Evolutionary conservation across 805 yeast species (phyloP).

Genomic region (Ogataea pignaliae): DNA sequence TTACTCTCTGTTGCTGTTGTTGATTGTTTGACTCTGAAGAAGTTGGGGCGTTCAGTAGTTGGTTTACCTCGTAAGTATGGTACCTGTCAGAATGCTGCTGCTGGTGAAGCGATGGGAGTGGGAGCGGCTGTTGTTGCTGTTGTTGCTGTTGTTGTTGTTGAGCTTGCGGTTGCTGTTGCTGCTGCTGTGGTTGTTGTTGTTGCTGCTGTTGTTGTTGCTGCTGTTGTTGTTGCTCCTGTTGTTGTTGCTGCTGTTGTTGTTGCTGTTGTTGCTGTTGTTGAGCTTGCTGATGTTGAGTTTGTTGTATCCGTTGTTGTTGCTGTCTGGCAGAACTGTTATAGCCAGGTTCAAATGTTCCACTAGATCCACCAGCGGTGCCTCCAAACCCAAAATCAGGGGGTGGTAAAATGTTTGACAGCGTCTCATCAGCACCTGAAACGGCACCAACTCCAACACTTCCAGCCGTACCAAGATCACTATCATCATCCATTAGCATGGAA

Average conservation of each 20-base stretch:
- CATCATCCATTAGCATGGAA: neutral
- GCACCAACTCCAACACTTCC: conserved; percentile 1
- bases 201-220: conserved; percentile 1
- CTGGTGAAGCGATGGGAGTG: neutral
- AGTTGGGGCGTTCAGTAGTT: conserved; percentile 5
- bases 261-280: conserved; percentile 8
- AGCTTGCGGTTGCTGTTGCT: neutral
- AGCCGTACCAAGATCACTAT: neutral
- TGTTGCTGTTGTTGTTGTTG: conserved; percentile 2
- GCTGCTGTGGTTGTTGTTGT: conserved; percentile 1
- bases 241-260: conserved; percentile 2
- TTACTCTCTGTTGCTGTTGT: conserved; percentile 1
- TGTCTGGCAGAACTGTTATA: conserved; percentile 6
- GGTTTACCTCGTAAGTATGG: conserved; percentile 14
- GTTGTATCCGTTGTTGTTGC: conserved; percentile 7
- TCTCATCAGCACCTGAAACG: conserved; percentile 1
- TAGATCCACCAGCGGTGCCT: neutral
- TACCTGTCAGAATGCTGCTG: conserved; percentile 9
- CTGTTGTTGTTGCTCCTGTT: neutral
- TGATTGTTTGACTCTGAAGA: neutral
- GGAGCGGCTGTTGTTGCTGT: conserved; percentile 2
- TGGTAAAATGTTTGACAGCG: conserved; percentile 10
- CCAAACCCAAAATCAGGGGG: conserved; percentile 12
- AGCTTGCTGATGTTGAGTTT: conserved; percentile 6
- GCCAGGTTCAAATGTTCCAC: neutral